Conservation (phyloP, 495 filamentous ascomycete species). For the Cryomyces minteri region DNA sequence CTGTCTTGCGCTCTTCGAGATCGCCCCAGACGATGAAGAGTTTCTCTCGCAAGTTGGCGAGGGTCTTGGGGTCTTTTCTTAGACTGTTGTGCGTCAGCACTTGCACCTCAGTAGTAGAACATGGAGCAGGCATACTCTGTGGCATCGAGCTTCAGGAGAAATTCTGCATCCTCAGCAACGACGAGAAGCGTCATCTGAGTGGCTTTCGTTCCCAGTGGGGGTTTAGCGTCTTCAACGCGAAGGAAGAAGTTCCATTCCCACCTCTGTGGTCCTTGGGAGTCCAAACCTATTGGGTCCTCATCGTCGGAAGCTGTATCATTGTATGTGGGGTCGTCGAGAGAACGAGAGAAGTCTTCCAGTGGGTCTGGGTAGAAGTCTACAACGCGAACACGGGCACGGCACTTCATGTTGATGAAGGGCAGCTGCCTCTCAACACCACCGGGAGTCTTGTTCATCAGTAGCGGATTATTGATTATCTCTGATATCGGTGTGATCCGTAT, state of each 20-base stretch:
- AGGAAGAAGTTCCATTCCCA: conserved; percentile 20
- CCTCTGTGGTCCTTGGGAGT: conserved; percentile 27
- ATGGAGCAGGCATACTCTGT: conserved; percentile 32
- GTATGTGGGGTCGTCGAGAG: conserved; percentile 8
- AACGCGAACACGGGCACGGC: conserved; percentile 47
- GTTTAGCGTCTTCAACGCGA: conserved; percentile 12
- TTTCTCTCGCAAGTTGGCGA: conserved; percentile 42
- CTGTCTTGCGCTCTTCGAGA: conserved; percentile 47
- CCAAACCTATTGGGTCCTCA: conserved; percentile 31
- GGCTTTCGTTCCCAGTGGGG: neutral
- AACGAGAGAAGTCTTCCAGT: conserved; percentile 51
- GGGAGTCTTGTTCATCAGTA: conserved; percentile 17
- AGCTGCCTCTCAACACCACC: conserved; percentile 27
- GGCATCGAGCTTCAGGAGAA: conserved; percentile 47
- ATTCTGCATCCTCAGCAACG: conserved; percentile 41
- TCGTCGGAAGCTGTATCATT: conserved; percentile 8
- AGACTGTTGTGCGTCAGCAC: conserved; percentile 26
- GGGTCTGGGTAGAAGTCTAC: conserved; percentile 61
- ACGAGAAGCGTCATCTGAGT: conserved; percentile 43
- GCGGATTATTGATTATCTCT: conserved; percentile 29
- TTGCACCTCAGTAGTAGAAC: too few species aligned
- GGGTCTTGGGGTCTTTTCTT: conserved; percentile 22
- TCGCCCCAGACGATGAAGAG: conserved; percentile 77
- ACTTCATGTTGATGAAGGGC: conserved; percentile 62
- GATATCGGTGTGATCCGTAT: conserved; percentile 24